Percentiles rank a stretch among this genome's conserved stretches.
phyloP scores from a whole-genome alignment of 148 eudicot genomes.

The Arbutus unedo region DNA sequence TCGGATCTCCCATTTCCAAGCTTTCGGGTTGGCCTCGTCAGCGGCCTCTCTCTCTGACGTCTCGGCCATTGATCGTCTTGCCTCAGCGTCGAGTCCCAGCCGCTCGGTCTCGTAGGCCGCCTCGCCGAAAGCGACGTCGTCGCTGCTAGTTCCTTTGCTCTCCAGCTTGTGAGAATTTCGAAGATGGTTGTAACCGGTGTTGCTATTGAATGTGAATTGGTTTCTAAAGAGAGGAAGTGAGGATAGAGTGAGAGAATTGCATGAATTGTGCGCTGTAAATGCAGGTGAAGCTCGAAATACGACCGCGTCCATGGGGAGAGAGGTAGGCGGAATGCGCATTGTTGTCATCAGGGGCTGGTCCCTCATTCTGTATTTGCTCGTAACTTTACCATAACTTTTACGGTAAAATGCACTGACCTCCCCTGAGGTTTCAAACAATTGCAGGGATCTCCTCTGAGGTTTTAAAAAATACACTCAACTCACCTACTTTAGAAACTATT shows the following conservation, averaged over 20 bases:
- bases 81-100: constrained; percentile 59
- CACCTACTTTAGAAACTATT: neutral
- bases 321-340: neutral
- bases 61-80: constrained; percentile 66
- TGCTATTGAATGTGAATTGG: neutral
- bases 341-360: neutral
- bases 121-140: constrained; percentile 46
- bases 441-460: neutral
- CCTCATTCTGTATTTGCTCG: neutral
- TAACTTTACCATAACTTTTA: neutral
- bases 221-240: neutral
- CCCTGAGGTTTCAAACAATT: neutral
- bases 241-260: neutral
- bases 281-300: neutral
- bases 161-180: constrained; percentile 24
- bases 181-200: neutral
- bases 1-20: constrained; percentile 89
- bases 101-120: constrained; percentile 71
- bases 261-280: neutral
- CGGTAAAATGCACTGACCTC: neutral
- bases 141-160: constrained; percentile 7
- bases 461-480: neutral
- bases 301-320: neutral
- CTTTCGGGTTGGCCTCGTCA: constrained; percentile 52
- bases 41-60: constrained; percentile 35